Evolutionary conservation across 805 yeast genomes (phyloP).

Genomic region (Candida germanica): DNA sequence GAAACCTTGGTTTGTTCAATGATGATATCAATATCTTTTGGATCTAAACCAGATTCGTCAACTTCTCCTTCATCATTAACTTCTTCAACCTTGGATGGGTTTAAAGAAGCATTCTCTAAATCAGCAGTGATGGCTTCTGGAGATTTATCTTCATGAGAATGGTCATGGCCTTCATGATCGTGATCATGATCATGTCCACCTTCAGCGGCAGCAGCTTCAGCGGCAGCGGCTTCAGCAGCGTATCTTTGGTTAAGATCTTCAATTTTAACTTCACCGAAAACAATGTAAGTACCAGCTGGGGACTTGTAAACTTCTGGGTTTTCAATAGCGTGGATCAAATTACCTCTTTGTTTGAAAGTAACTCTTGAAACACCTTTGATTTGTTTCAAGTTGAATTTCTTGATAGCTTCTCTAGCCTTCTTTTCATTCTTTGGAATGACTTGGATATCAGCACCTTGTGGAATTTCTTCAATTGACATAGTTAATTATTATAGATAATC

Average conservation of each 20-base stretch:
- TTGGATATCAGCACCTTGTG: slow-evolving; percentile 80
- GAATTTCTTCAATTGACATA: slow-evolving; percentile 51
- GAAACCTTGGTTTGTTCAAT: slow-evolving; percentile 89
- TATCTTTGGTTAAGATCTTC: slow-evolving; percentile 90
- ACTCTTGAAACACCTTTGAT: slow-evolving; percentile 93
- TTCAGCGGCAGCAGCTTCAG: slow-evolving; percentile 35
- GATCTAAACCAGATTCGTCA: slow-evolving; percentile 81
- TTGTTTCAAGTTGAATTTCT: slow-evolving; percentile 85
- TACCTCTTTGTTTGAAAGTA: slow-evolving; percentile 90
- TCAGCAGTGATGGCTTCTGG: slow-evolving; percentile 83
- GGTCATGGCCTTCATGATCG: slow-evolving; percentile 14
- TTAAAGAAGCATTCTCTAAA: slow-evolving; percentile 45
- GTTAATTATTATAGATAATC: slow-evolving; percentile 12
- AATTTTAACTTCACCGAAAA: slow-evolving; percentile 96
- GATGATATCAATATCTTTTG: slow-evolving; percentile 80
- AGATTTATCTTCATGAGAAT: slow-evolving; percentile 47
- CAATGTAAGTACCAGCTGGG: slow-evolving; percentile 89
- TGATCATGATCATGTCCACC: slow-evolving; percentile 15
- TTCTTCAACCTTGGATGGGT: slow-evolving; percentile 37
- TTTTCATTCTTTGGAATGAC: slow-evolving; percentile 87
- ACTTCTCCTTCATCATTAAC: slow-evolving; percentile 69
- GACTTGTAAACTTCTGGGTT: slow-evolving; percentile 94
- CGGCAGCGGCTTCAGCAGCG: slow-evolving; percentile 55
- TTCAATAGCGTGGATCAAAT: slow-evolving; percentile 87
- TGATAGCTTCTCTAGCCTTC: slow-evolving; percentile 89